phyloP scores from a whole-genome alignment of 805 yeast genomes.

The Lipomyces yamanashiensis region DNA sequence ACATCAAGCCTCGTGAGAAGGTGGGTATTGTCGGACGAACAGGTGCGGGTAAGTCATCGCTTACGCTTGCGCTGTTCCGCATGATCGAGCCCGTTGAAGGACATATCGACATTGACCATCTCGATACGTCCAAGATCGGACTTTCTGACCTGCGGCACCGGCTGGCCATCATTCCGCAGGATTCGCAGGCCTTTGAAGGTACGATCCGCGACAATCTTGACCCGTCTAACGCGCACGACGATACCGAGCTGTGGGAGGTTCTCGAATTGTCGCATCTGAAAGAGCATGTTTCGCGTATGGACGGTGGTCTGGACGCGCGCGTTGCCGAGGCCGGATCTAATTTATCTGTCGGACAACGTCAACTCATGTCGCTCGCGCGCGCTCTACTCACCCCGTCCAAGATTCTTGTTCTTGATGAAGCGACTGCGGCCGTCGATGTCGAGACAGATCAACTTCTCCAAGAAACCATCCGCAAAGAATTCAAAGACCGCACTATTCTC shows the following conservation, averaged over 20 bases:
- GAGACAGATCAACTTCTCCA: constrained; percentile 82
- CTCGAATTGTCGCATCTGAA: constrained; percentile 79
- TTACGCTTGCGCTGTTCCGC: constrained; percentile 82
- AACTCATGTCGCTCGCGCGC: constrained; percentile 80
- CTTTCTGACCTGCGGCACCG: constrained; percentile 75
- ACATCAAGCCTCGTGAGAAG: constrained; percentile 76
- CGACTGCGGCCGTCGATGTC: constrained; percentile 87
- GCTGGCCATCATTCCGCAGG: constrained; percentile 89
- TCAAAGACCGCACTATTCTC: constrained; percentile 74
- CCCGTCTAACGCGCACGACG: constrained; percentile 70
- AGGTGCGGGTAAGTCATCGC: constrained; percentile 92
- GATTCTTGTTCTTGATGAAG: constrained; percentile 83
- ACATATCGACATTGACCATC: constrained; percentile 70
- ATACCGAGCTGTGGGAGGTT: constrained; percentile 82
- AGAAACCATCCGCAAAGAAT: constrained; percentile 74
- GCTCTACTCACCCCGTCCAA: constrained; percentile 77
- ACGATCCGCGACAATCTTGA: constrained; percentile 84
- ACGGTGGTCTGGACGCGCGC: constrained; percentile 59
- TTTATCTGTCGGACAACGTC: constrained; percentile 86
- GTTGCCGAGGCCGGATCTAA: constrained; percentile 83
- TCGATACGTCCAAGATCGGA: constrained; percentile 71
- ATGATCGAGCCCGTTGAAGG: constrained; percentile 79
- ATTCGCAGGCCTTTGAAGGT: constrained; percentile 90
- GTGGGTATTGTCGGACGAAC: constrained; percentile 96
- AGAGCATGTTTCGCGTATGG: constrained; percentile 61